phyloP scores from a whole-genome alignment of 441 rosid species.

The Hura crepitans region DNA sequence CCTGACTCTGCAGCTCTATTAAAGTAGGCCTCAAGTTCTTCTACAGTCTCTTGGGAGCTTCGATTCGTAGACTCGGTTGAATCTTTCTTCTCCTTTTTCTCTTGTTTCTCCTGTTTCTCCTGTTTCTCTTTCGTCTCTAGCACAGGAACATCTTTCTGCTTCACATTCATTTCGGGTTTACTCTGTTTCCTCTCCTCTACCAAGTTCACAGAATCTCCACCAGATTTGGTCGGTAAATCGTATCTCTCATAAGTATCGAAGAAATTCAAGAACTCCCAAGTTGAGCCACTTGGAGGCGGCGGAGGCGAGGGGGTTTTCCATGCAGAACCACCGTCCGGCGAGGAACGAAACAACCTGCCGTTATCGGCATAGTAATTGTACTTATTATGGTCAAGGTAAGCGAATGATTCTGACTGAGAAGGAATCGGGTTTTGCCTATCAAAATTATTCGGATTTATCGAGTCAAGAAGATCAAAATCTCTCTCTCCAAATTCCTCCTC shows the following conservation, averaged over 20 bases:
- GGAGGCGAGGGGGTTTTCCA: conserved; percentile 84
- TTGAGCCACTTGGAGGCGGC: conserved; percentile 53
- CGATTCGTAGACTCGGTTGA: conserved; percentile 15
- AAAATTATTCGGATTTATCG: conserved; percentile 39
- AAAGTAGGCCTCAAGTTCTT: conserved; percentile 48
- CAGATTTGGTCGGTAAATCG: conserved; percentile 48
- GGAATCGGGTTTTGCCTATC: conserved; percentile 33
- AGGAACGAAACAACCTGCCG: conserved; percentile 20
- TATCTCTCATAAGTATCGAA: conserved; percentile 52
- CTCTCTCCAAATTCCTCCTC: conserved; percentile 33
- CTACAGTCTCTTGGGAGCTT: conserved; percentile 27
- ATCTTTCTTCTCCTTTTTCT: conserved; percentile 34
- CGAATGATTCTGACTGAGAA: conserved; percentile 37
- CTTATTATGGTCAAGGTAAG: conserved; percentile 17
- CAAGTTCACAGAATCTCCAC: conserved; percentile 25
- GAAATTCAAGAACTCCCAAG: conserved; percentile 74
- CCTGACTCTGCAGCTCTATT: conserved; percentile 73
- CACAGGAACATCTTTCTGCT: conserved; percentile 35
- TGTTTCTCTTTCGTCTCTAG: conserved; percentile 43
- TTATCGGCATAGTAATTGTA: conserved; percentile 20
- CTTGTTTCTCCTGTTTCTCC: conserved; percentile 34
- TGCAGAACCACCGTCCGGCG: conserved; percentile 41
- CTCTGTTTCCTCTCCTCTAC: conserved; percentile 26
- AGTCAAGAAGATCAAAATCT: conserved; percentile 30
- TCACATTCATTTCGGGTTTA: conserved; percentile 6